Evolutionary conservation across 371 early-diverging fungal genomes (phyloP).

Genomic region (Mucor indicus): DNA sequence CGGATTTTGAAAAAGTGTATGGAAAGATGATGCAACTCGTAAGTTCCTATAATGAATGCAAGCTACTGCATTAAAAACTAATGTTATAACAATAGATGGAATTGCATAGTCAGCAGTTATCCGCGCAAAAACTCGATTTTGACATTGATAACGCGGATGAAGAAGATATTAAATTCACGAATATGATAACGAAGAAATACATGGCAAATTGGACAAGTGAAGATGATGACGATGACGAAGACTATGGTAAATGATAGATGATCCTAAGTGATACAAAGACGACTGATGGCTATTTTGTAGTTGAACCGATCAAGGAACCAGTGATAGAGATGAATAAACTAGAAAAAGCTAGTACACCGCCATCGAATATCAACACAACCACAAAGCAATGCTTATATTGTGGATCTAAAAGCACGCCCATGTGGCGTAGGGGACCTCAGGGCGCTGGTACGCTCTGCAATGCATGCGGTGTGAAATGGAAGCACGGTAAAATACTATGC

Average conservation of each 20-base stretch:
- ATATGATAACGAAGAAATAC: not conserved
- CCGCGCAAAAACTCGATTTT: slow-evolving; percentile 17
- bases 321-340: too few relatives aligned
- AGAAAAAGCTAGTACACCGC: not conserved
- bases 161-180: slow-evolving; percentile 2
- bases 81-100: too few relatives aligned
- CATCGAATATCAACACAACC: not conserved
- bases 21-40: slow-evolving; percentile 38
- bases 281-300: not conserved
- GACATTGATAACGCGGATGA: slow-evolving; percentile 10
- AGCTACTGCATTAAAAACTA: too few relatives aligned
- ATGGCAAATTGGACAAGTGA: not conserved
- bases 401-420: slow-evolving; percentile 75
- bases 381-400: slow-evolving; percentile 75
- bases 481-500: slow-evolving; percentile 62
- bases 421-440: slow-evolving; percentile 88
- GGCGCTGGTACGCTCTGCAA: slow-evolving; percentile 85
- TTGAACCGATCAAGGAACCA: not conserved
- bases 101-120: slow-evolving; percentile 24
- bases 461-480: slow-evolving; percentile 91
- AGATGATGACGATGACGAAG: not conserved
- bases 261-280: not conserved
- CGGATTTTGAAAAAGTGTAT: slow-evolving; percentile 30
- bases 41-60: too few relatives aligned
- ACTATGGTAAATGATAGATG: not conserved